Evolutionary conservation across 1,284 basidiomycete genomes (phyloP), one percentile per base, ranked within the genome.

Genomic region (Ganoderma meredithae): DNA sequence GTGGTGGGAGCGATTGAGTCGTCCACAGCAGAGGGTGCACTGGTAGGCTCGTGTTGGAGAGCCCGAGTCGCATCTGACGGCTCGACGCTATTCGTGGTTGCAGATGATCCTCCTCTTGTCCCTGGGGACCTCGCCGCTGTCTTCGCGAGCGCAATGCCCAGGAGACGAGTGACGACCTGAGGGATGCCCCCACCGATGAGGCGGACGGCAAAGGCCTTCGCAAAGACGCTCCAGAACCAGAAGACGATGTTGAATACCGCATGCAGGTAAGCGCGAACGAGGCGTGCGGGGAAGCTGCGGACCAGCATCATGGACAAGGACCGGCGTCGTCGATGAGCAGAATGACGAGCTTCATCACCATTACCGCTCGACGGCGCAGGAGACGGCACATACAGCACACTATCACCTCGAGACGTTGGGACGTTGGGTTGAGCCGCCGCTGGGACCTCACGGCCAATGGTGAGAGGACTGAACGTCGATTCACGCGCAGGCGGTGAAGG

Each of bases 401-500:
- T 19, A 39, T 39, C 33, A 10, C n/a, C 39, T 12, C 3, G 13
- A 1, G 44, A 17, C 19, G 27, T 36, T 13, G 9, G 33, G 17
- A 7, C 22, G n/a, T 19, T 33, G 7, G 27, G 17, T n/a, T 19
- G 27, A 17, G 53, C 19, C 43, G 31, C 0, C 17, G 15, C 9
- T 49, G 53, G 53, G 3, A 52, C 4, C 3, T 65, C 63, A 19
- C 10, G 25, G 12, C 47, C 12, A 13, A 33, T 40, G 41, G 10
- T 9, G 10, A n/a, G 15, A 33, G 36, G 2, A 2, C 33, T 33
- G 7, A 43, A 36, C 4, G 64, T 40, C 19, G 67, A 33, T 19
- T 27, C 27, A 17, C 36, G 44, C 6, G 61, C 58, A 12, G 73
- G 74, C n/a, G 74, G 74, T 9, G 74, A 74, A 4, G 74, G 73